A percentile compares a stretch with the other conserved stretches of the same genome.
These are phyloP conservation scores for Penicillium sp. DNA, from an alignment of 2,329 filamentous ascomycete genomes.

Conservation along the genomic window DNA sequence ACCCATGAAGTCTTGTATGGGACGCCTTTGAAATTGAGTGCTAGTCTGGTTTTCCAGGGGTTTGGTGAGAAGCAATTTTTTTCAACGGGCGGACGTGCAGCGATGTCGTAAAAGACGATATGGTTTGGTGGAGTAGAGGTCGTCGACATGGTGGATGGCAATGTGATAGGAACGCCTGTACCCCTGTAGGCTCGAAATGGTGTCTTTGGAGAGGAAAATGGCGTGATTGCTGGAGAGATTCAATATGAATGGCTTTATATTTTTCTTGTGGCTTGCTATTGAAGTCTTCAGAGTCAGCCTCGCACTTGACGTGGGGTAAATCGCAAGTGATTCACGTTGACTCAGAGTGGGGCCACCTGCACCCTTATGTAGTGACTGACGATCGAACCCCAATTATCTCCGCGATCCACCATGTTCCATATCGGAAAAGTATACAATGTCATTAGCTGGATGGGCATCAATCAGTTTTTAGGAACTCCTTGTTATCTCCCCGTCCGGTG, in stretches of 20 bases:
- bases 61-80: conserved; percentile 46
- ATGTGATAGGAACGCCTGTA: background rate
- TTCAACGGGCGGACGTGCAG: conserved; percentile 34
- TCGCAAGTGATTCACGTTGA: no score
- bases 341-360: no score
- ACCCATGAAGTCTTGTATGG: conserved; percentile 56
- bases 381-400: no score
- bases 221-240: no score
- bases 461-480: no score
- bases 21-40: conserved; percentile 51
- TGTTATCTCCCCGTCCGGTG: background rate
- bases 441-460: background rate
- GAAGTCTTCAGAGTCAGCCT: no score
- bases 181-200: background rate
- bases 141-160: background rate
- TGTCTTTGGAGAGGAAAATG: background rate
- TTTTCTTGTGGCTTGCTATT: no score
- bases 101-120: conserved; percentile 50
- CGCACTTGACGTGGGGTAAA: no score
- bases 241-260: no score
- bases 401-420: no score
- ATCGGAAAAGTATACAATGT: no score
- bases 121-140: background rate
- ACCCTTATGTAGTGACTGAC: no score
- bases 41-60: conserved; percentile 52